These are phyloP conservation scores for Solanum chmielewskii DNA, from an alignment of 257 asterid genomes.

Conservation along the genomic window DNA sequence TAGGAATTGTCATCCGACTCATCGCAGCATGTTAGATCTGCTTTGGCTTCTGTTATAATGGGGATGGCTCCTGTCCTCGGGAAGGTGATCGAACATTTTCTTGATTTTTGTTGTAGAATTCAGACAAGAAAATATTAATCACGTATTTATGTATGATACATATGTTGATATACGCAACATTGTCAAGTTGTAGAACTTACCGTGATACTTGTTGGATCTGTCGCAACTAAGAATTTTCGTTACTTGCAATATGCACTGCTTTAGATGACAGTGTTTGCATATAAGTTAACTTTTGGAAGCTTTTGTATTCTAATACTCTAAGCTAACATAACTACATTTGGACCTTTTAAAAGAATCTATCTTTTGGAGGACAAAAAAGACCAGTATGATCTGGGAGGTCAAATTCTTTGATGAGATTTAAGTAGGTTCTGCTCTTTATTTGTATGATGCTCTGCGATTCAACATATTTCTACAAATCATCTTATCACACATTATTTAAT, in stretches of 20 bases:
- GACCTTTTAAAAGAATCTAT: neutral
- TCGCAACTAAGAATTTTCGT: neutral
- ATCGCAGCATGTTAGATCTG: conserved; percentile 87
- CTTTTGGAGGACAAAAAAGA: neutral
- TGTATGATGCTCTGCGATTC: neutral
- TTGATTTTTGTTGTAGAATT: neutral
- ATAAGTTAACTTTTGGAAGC: neutral
- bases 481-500: neutral
- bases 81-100: conserved; percentile 31
- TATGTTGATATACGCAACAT: neutral
- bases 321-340: neutral
- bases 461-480: neutral
- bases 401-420: neutral
- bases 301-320: neutral
- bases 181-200: neutral
- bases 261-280: neutral
- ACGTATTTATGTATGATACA: neutral
- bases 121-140: neutral
- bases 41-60: conserved; percentile 89
- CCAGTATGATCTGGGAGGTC: neutral
- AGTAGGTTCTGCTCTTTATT: neutral
- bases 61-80: conserved; percentile 92
- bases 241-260: neutral
- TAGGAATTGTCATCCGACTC: conserved; percentile 91
- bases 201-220: neutral